Evolutionary conservation across 805 yeast species (phyloP).

Genomic region (Groenewaldozyma tartarivorans): DNA sequence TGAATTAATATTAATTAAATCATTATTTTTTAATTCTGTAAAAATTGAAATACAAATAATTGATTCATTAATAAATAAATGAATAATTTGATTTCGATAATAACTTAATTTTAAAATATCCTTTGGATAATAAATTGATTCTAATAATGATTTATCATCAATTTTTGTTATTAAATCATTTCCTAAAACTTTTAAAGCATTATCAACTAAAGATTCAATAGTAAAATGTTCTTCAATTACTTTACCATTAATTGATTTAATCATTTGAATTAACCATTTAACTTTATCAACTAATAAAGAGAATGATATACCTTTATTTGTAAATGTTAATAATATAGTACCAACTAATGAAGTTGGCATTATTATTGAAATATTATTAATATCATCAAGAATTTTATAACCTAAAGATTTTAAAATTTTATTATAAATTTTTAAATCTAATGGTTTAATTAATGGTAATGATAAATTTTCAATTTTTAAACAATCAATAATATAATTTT

Average conservation of each 20-base stretch:
- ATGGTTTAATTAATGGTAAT: slow-evolving; percentile 7
- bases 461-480: slow-evolving; percentile 9
- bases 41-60: slow-evolving; percentile 36
- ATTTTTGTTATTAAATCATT: slow-evolving; percentile 27
- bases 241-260: slow-evolving; percentile 30
- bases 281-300: slow-evolving; percentile 28
- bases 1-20: slow-evolving; percentile 19
- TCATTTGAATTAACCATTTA: slow-evolving; percentile 27
- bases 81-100: slow-evolving; percentile 49
- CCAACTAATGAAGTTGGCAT: slow-evolving; percentile 50
- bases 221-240: slow-evolving; percentile 18
- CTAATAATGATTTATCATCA: slow-evolving; percentile 24
- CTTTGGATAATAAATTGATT: slow-evolving; percentile 32
- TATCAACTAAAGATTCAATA: slow-evolving; percentile 27
- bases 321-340: slow-evolving; percentile 31
- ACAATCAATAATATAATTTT: slow-evolving; percentile 25
- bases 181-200: slow-evolving; percentile 32
- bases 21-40: slow-evolving; percentile 22
- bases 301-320: slow-evolving; percentile 31
- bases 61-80: slow-evolving; percentile 43
- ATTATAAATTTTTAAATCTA: slow-evolving; percentile 11
- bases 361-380: slow-evolving; percentile 40
- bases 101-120: slow-evolving; percentile 48
- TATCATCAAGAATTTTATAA: slow-evolving; percentile 42
- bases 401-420: slow-evolving; percentile 40